A percentile compares a stretch with the other conserved stretches of the same genome.
These are phyloP conservation scores for Botryotinia convoluta DNA, from an alignment of 2,329 filamentous ascomycete species.

Conservation along the genomic window DNA sequence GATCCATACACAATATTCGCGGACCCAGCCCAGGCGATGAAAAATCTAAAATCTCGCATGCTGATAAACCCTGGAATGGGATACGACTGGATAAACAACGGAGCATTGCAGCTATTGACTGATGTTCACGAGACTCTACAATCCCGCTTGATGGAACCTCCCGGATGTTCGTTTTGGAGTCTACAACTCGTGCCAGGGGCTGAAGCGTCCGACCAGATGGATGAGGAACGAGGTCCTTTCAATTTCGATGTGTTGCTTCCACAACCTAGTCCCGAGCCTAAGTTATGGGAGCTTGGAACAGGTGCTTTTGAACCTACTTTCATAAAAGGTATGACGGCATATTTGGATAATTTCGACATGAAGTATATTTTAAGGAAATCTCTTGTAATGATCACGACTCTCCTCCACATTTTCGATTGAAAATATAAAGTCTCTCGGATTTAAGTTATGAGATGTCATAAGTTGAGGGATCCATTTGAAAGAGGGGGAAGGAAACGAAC, in stretches of 20 bases:
- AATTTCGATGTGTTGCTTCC: background rate
- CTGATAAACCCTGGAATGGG: background rate
- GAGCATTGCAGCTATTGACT: background rate
- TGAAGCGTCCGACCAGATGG: fast-evolving
- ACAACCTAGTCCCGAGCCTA: background rate
- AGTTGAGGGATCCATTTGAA: background rate
- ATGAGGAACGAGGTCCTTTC: background rate
- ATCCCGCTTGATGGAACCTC: background rate
- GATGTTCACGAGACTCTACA: background rate
- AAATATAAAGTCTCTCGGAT: background rate
- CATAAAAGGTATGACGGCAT: background rate
- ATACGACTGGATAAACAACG: background rate
- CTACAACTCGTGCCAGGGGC: background rate
- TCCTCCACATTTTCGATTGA: background rate
- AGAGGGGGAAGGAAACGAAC: background rate
- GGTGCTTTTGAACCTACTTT: background rate
- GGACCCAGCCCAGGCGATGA: background rate
- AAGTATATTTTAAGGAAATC: background rate
- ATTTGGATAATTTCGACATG: background rate
- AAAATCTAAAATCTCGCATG: background rate
- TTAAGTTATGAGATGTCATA: background rate
- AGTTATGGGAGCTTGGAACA: background rate
- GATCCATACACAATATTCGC: background rate
- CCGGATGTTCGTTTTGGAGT: background rate
- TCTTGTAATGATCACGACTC: no score